A percentile compares a stretch with the other conserved stretches of the same genome.
These are phyloP conservation scores for Luffa acutangula DNA, from an alignment of 306 rosid genomes.

Conservation along the genomic window DNA sequence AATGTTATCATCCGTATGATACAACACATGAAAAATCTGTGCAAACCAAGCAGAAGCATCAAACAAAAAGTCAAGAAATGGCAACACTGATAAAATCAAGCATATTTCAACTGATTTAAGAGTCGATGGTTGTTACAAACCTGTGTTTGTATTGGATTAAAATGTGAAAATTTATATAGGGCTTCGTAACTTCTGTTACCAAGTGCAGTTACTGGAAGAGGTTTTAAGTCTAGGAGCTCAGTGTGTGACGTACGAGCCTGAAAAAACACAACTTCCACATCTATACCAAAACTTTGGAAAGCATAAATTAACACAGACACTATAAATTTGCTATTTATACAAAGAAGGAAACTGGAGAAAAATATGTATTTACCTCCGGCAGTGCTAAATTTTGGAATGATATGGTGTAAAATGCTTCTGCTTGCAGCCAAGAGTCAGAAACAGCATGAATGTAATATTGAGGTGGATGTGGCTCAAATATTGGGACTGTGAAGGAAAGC, in stretches of 20 bases:
- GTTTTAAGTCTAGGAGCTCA: constrained; percentile 87
- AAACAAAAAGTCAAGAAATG: constrained; percentile 11
- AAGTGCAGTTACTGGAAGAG: constrained; percentile 83
- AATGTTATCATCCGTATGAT: constrained; percentile 85
- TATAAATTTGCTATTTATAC: constrained; percentile 1
- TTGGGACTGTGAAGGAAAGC: constrained; percentile 92
- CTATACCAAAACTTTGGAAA: constrained; percentile 21
- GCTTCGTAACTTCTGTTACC: constrained; percentile 62
- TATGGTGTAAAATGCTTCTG: constrained; percentile 86
- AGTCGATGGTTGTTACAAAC: constrained; percentile 30
- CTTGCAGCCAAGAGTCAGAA: constrained; percentile 93
- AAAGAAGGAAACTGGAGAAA: neutral
- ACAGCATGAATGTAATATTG: constrained; percentile 86
- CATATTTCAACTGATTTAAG: neutral
- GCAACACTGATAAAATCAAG: neutral
- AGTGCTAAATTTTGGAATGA: constrained; percentile 76
- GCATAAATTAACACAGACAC: constrained; percentile 8
- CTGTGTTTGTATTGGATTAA: constrained; percentile 98
- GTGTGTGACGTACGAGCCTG: constrained; percentile 81
- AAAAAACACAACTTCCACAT: constrained; percentile 15
- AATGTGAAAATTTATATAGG: constrained; percentile 78
- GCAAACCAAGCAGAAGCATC: constrained; percentile 18
- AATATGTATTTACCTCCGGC: constrained; percentile 56
- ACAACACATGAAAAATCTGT: constrained; percentile 84
- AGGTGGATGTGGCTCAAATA: constrained; percentile 98